Conservation (phyloP, 2,329 filamentous ascomycete species). For the Calycina marina region DNA sequence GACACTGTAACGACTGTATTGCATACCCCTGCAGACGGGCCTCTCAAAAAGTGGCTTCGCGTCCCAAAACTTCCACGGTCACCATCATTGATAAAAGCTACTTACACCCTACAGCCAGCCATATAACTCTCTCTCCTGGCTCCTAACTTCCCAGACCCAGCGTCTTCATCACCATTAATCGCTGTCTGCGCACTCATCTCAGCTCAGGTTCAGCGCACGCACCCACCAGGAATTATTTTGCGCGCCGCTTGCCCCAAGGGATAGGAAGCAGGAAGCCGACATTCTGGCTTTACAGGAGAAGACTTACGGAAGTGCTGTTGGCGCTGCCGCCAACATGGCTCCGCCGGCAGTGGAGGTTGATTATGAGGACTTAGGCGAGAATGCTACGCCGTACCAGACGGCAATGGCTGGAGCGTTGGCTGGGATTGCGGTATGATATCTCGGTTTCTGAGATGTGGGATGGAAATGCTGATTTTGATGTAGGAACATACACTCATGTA, state of each 20-base stretch:
- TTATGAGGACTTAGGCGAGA: constrained; percentile 88
- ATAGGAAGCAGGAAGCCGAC: constrained; percentile 25
- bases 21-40: too few species aligned
- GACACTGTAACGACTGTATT: background rate
- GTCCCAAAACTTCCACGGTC: too few species aligned
- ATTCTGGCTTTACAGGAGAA: constrained; percentile 47
- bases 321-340: constrained; percentile 56
- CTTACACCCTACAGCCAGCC: too few species aligned
- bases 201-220: too few species aligned
- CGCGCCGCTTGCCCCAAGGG: too few species aligned
- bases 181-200: too few species aligned
- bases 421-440: constrained; percentile 31
- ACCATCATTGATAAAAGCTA: too few species aligned
- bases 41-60: too few species aligned
- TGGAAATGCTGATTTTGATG: constrained; percentile 11
- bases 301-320: constrained; percentile 46
- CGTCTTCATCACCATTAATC: too few species aligned
- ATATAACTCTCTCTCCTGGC: too few species aligned
- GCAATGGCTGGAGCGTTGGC: constrained; percentile 95
- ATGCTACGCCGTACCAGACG: constrained; percentile 87
- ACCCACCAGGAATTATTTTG: too few species aligned
- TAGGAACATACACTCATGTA: constrained; percentile 99
- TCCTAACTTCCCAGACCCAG: too few species aligned
- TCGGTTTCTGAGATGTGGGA: constrained; percentile 1
- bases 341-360: constrained; percentile 37